Evolutionary conservation across 129 eudicot genomes (phyloP).

Genomic region (Gnaphalium uliginosum): DNA sequence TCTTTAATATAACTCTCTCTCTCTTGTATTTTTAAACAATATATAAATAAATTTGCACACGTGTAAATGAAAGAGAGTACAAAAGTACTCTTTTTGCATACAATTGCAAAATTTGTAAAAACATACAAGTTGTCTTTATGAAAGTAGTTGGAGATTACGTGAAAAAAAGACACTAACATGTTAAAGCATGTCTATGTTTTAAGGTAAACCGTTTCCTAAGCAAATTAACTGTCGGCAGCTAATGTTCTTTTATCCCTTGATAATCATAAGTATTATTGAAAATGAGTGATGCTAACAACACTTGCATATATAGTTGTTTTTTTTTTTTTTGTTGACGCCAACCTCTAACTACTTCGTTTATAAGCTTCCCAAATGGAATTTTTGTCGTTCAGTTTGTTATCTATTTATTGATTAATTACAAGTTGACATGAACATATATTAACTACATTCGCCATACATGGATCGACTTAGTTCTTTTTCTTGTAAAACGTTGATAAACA

Average conservation of each 20-base stretch:
- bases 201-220: slow-evolving; percentile 43
- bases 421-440: neutral
- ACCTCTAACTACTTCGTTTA: slow-evolving; percentile 6
- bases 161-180: slow-evolving; percentile 36
- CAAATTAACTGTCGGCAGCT: slow-evolving; percentile 50
- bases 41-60: neutral
- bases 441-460: neutral
- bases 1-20: slow-evolving; percentile 23
- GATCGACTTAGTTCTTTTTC: neutral
- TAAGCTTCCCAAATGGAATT: neutral
- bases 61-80: slow-evolving; percentile 13
- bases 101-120: slow-evolving; percentile 16
- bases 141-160: slow-evolving; percentile 40
- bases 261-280: slow-evolving; percentile 36
- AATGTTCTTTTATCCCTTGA: slow-evolving; percentile 34
- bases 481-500: no score
- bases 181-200: slow-evolving; percentile 41
- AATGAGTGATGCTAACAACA: slow-evolving; percentile 39
- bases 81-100: slow-evolving; percentile 9
- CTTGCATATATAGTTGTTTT: neutral
- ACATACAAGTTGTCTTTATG: slow-evolving; percentile 1
- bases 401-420: neutral
- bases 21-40: neutral
- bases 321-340: neutral
- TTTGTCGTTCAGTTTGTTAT: neutral